A percentile compares a stretch with the other conserved stretches of the same genome.
Conservation (phyloP, 23 red algal species). For the Chondrus crispus region DNA sequence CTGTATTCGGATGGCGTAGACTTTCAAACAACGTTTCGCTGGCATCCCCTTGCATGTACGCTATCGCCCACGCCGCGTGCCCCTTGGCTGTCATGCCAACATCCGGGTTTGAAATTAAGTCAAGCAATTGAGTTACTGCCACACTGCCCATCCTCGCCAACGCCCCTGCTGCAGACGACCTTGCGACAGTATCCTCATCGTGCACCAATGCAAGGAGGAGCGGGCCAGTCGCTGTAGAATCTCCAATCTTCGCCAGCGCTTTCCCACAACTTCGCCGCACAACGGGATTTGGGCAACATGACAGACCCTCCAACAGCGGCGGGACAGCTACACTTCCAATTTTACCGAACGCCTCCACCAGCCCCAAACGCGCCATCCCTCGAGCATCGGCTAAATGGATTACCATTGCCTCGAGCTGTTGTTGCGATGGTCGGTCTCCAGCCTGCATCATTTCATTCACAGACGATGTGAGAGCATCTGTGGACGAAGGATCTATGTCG, state of each 20-base stretch:
- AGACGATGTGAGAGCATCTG: neutral
- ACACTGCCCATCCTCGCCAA: conserved; percentile 66
- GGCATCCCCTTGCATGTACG: conserved; percentile 66
- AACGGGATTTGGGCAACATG: conserved; percentile 47
- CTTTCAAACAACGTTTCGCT: conserved; percentile 31
- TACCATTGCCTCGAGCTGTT: conserved; percentile 25
- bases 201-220: conserved; percentile 44
- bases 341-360: conserved; percentile 61
- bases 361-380: conserved; percentile 58
- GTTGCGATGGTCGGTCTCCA: neutral
- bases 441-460: neutral
- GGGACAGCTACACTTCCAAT: conserved; percentile 45
- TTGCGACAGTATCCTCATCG: conserved; percentile 60
- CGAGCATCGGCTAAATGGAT: conserved; percentile 64
- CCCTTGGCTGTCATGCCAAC: conserved; percentile 69
- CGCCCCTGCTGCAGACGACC: conserved; percentile 65
- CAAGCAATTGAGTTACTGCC: conserved; percentile 47
- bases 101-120: conserved; percentile 26
- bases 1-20: neutral
- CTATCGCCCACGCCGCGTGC: conserved; percentile 70
- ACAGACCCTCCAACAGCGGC: conserved; percentile 2
- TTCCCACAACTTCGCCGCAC: conserved; percentile 63
- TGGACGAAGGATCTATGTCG: neutral
- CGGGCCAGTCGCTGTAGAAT: conserved; percentile 18
- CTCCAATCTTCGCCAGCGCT: conserved; percentile 72